Evolutionary conservation across 2,329 filamentous ascomycete species (phyloP).

Genomic region (Metarhizium robertsii): DNA sequence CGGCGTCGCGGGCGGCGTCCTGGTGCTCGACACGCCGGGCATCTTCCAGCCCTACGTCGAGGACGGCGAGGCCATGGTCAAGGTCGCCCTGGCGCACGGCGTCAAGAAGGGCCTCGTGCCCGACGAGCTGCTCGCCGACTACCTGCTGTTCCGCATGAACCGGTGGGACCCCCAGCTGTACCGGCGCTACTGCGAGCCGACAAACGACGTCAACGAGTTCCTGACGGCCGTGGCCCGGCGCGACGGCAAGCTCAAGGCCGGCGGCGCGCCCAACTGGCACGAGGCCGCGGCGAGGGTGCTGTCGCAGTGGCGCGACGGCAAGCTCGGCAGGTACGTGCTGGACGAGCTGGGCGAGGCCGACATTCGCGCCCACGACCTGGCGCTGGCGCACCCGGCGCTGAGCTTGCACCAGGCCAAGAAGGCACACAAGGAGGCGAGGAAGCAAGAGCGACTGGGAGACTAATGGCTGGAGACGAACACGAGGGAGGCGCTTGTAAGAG

Average conservation of each 20-base stretch:
- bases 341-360: conserved; percentile 62
- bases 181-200: conserved; percentile 54
- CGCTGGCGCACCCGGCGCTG: conserved; percentile 35
- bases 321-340: conserved; percentile 66
- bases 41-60: conserved; percentile 91
- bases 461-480: not conserved
- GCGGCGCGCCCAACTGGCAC: conserved; percentile 61
- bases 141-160: conserved; percentile 81
- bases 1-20: conserved; percentile 53
- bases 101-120: conserved; percentile 84
- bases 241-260: conserved; percentile 67
- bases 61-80: conserved; percentile 82
- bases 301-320: conserved; percentile 70
- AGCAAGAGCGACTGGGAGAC: conserved; percentile 26
- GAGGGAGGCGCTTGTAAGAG: not conserved
- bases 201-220: conserved; percentile 72
- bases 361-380: conserved; percentile 38
- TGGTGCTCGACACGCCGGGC: conserved; percentile 84
- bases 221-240: conserved; percentile 61
- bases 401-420: conserved; percentile 64
- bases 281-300: conserved; percentile 72
- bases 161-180: conserved; percentile 54
- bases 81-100: conserved; percentile 81
- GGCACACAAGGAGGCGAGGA: conserved; percentile 50
- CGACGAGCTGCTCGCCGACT: conserved; percentile 73